Evolutionary conservation across 2,329 filamentous ascomycete genomes (phyloP).

Genomic region (Ceratocystis eucalypticola): DNA sequence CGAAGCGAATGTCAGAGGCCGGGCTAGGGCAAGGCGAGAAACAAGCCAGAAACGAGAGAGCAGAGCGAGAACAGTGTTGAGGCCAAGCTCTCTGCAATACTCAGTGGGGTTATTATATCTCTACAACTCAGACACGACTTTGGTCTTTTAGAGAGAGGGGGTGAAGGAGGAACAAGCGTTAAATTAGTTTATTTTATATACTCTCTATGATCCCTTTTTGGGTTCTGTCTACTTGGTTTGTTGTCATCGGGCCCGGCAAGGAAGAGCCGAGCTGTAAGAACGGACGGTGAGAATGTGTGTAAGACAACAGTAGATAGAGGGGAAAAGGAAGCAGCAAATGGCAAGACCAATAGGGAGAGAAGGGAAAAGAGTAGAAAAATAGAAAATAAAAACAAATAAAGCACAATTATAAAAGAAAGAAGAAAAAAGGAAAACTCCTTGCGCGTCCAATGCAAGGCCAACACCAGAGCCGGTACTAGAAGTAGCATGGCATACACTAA

Average conservation of each 20-base stretch:
- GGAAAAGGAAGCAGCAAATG: neutral
- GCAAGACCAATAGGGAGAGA: neutral
- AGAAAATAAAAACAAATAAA: neutral
- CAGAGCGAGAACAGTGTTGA: neutral
- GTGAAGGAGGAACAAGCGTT: neutral
- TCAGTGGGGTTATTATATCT: neutral
- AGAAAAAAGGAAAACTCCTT: no score
- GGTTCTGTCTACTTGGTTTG: neutral
- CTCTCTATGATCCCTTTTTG: neutral
- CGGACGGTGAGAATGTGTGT: neutral
- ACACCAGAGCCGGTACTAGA: no score
- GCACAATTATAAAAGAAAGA: neutral
- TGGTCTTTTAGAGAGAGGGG: neutral
- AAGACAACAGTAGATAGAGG: neutral
- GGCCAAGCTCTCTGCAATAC: neutral
- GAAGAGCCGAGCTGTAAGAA: neutral
- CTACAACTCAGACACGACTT: neutral
- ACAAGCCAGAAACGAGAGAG: neutral
- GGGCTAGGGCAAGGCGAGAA: neutral
- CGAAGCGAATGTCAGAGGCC: no score
- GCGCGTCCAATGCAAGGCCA: no score
- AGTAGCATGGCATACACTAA: no score
- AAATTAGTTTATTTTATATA: neutral
- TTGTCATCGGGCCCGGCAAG: slow-evolving; percentile 1
- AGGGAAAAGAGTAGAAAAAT: neutral